Conservation (phyloP, 2,329 filamentous ascomycete genomes). For the Chalara sp. region DNA sequence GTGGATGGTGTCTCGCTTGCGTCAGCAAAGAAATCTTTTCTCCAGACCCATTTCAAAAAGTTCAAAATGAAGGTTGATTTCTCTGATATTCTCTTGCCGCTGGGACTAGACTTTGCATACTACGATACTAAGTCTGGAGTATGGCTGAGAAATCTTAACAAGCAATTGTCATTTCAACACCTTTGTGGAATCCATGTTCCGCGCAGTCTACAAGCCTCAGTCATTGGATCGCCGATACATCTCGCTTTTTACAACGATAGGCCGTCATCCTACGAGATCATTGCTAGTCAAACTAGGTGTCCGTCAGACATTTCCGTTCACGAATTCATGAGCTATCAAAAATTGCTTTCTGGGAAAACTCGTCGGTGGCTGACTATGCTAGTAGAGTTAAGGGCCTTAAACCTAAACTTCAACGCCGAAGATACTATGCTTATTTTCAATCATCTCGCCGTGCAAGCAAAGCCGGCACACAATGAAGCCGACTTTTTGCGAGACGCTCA, state of each 20-base stretch:
- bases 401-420: slow-evolving; percentile 53
- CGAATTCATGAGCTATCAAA: slow-evolving; percentile 41
- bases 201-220: too few species aligned
- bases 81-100: slow-evolving; percentile 20
- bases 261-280: slow-evolving; percentile 33
- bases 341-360: slow-evolving; percentile 34
- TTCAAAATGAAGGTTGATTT: slow-evolving; percentile 22
- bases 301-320: slow-evolving; percentile 38
- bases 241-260: slow-evolving; percentile 7
- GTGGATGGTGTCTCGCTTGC: slow-evolving; percentile 19
- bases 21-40: slow-evolving; percentile 26
- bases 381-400: slow-evolving; percentile 42
- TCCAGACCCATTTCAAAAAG: slow-evolving; percentile 27
- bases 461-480: slow-evolving; percentile 33
- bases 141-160: slow-evolving; percentile 13
- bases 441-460: slow-evolving; percentile 47
- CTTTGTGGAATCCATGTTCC: too few species aligned
- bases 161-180: too few species aligned
- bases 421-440: slow-evolving; percentile 41
- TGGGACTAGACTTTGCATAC: slow-evolving; percentile 23
- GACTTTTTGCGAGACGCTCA: slow-evolving; percentile 39
- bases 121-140: slow-evolving; percentile 21
- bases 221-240: too few species aligned
- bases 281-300: slow-evolving; percentile 39
- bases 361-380: slow-evolving; percentile 42